phyloP scores from a whole-genome alignment of 139 green algal genomes.

The Closterium sp. region DNA sequence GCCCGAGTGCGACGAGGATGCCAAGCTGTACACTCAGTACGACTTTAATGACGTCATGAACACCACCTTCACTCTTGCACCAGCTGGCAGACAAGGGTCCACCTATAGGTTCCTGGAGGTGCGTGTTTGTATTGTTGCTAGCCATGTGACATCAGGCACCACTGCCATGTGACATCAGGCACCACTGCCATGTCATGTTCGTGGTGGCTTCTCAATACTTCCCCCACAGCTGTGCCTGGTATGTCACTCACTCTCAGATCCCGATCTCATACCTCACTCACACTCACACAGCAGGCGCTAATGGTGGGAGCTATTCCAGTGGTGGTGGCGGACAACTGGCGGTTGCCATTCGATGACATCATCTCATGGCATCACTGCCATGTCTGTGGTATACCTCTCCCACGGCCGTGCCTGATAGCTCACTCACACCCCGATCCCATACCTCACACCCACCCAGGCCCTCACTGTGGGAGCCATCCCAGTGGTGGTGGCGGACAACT shows the following conservation, averaged over 20 bases:
- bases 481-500: constrained; percentile 5
- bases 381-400: background rate
- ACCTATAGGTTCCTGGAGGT: background rate
- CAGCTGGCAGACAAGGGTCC: background rate
- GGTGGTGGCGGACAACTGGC: constrained; percentile 4
- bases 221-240: too few species aligned
- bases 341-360: background rate
- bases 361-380: background rate
- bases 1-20: background rate
- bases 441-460: background rate
- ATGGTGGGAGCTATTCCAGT: background rate
- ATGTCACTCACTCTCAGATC: too few species aligned
- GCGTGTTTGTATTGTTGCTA: background rate
- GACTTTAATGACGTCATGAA: constrained; percentile 1
- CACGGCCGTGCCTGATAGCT: too few species aligned
- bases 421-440: too few species aligned
- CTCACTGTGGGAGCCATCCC: background rate
- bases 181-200: too few species aligned
- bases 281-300: background rate
- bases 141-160: too few species aligned
- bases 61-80: constrained; percentile 1
- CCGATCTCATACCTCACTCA: too few species aligned
- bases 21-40: background rate
- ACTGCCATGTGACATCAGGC: too few species aligned
- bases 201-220: too few species aligned